Evolutionary conservation across 2,329 filamentous ascomycete species (phyloP), one percentile per base, ranked within the genome.

Genomic region (Aspergillus floridensis): DNA sequence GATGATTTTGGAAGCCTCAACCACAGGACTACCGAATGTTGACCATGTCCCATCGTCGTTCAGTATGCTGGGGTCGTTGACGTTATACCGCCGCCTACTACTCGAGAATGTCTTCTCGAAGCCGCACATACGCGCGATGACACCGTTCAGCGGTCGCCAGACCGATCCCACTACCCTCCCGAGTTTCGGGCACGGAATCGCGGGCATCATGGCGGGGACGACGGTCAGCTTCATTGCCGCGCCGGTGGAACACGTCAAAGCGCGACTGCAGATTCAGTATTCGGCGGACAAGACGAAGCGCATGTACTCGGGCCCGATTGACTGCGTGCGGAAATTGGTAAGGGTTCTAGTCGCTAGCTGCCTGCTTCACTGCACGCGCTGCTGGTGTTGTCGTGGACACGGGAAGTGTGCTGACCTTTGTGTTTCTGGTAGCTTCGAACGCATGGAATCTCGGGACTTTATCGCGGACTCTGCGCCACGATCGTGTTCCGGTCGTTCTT

Each of bases 211-310:
- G 79, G 91, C 95, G 1, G 95, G 95, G 5, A 86, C 86, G 69
- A 98, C 95, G 0, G 95, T 99, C 21, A 92, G 88, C 71, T 93
- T 98, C 76, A 87, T 98, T 68, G 95, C 93, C 1, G 92, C 93
- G 2, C 95, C 93, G 0, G 90, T 98, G 14, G 93, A 99, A 78
- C 95, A 99, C 75, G 82, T 98, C 76, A 98, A 98, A 80, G 92
- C 93, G 10, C 87, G 93, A 1, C 80, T 99, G 63, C 95, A 99
- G 79, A 89, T 96, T 56, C 95, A 99, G 77, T 99, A 99, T 75
- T 86, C 90, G 1, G 89, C 88, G 10, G 82, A 84, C 65, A 96
- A 96, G 80, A 80, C 84, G 21, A 84, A 92, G 70, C 82, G 93
- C 26, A 76, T 93, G 57, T 98, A 98, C 79, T 85, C 84, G 49